Conservation (phyloP, 106 monocot genomes). For the Allium sativum region DNA sequence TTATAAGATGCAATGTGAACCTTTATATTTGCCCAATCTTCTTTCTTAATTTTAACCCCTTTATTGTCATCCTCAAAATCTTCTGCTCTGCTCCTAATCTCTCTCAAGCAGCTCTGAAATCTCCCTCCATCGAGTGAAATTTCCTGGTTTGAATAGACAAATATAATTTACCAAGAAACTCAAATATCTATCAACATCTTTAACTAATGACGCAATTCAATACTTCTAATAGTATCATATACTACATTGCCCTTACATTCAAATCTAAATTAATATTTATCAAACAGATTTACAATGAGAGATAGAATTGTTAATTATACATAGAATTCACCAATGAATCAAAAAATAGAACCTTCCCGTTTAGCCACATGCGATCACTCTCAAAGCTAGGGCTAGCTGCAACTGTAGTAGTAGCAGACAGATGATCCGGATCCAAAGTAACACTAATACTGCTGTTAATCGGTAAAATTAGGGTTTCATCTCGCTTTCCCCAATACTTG, state of each 20-base stretch:
- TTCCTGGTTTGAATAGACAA: conserved; percentile 32
- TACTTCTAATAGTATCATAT: too few species aligned
- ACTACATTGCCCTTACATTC: background rate
- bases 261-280: background rate
- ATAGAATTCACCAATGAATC: background rate
- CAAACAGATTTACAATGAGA: too few species aligned
- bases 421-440: conserved; percentile 81
- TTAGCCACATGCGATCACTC: conserved; percentile 92
- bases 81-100: conserved; percentile 52
- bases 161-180: background rate
- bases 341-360: conserved; percentile 48
- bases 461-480: conserved; percentile 84
- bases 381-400: conserved; percentile 82
- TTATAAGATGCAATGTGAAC: conserved; percentile 88
- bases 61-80: conserved; percentile 74
- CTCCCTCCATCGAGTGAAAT: conserved; percentile 72
- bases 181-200: background rate
- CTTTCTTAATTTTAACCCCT: conserved; percentile 61
- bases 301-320: too few species aligned
- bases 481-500: conserved; percentile 99
- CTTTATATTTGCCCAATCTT: conserved; percentile 68
- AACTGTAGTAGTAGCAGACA: conserved; percentile 91
- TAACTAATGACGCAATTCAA: background rate
- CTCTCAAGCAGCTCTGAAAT: conserved; percentile 84
- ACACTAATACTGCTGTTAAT: conserved; percentile 94